Conservation (phyloP, 345 rosid genomes). For the Aegle marmelos region DNA sequence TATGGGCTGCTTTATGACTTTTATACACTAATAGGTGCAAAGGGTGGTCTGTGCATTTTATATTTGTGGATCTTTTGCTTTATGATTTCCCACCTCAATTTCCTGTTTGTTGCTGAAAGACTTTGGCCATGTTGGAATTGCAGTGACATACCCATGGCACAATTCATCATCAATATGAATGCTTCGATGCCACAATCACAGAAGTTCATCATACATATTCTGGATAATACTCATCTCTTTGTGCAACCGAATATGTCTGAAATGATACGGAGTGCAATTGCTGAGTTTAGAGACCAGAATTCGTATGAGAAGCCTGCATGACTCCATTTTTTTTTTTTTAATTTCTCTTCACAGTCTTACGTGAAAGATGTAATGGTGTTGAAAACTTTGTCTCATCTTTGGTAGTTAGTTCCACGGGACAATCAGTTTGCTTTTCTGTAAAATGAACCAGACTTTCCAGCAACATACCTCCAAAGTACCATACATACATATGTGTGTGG, state of each 20-base stretch:
- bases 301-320: constrained; percentile 81
- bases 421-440: neutral
- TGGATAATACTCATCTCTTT: constrained; percentile 71
- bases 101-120: neutral
- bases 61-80: neutral
- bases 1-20: neutral
- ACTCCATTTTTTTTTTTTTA: neutral
- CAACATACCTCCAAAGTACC: neutral
- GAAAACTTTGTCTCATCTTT: neutral
- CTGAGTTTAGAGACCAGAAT: constrained; percentile 83
- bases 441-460: neutral
- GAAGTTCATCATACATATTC: constrained; percentile 71
- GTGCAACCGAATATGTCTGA: constrained; percentile 70
- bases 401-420: neutral
- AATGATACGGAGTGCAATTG: constrained; percentile 67
- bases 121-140: constrained; percentile 8
- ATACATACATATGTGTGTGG: too few relatives aligned
- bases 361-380: neutral
- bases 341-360: too few relatives aligned
- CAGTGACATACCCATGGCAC: constrained; percentile 86
- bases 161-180: constrained; percentile 75
- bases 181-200: constrained; percentile 64
- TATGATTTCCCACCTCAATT: neutral
- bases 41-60: neutral
- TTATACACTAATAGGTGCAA: neutral